Evolutionary conservation across 768 basidiomycete genomes (phyloP).

Genomic region (Xerocomus brunneocitrinus): DNA sequence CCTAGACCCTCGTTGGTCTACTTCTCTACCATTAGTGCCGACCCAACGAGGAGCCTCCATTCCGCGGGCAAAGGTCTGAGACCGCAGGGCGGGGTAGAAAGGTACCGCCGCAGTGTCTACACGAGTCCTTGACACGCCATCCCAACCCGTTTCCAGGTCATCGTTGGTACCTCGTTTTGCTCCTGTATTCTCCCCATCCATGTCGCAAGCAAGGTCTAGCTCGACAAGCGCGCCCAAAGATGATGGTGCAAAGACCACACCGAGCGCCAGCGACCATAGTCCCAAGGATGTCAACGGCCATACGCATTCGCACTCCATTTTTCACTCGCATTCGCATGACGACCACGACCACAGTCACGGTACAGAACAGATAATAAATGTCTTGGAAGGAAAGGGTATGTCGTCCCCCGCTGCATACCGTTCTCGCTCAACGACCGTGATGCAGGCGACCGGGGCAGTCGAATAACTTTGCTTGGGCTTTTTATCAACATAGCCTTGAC

Average conservation of each 20-base stretch:
- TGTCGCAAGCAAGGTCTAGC: conserved; percentile 19
- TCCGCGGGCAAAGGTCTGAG: background rate
- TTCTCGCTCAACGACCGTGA: background rate
- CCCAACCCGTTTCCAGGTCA: conserved; percentile 16
- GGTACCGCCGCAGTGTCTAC: conserved; percentile 6
- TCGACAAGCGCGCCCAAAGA: conserved; percentile 19
- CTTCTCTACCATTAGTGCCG: background rate
- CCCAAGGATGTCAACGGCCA: conserved; percentile 33
- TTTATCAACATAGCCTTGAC: conserved; percentile 81
- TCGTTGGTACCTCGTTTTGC: background rate
- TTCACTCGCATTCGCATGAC: conserved; percentile 64
- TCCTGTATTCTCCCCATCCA: conserved; percentile 5
- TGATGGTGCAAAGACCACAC: conserved; percentile 16
- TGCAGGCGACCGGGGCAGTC: conserved; percentile 74
- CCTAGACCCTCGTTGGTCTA: background rate
- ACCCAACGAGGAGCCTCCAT: background rate
- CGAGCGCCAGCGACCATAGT: conserved; percentile 29
- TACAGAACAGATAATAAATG: conserved; percentile 64
- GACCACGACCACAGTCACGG: conserved; percentile 56
- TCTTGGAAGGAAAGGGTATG: conserved; percentile 62
- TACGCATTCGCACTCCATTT: conserved; percentile 58
- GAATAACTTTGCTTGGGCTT: conserved; percentile 82
- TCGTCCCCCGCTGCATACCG: background rate
- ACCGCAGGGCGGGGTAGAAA: conserved; percentile 5
- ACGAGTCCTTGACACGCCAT: conserved; percentile 3